Evolutionary conservation across 1,139 yeast species (phyloP), one percentile per base, ranked within the genome.

Genomic region (Taphrina wiesneri): DNA sequence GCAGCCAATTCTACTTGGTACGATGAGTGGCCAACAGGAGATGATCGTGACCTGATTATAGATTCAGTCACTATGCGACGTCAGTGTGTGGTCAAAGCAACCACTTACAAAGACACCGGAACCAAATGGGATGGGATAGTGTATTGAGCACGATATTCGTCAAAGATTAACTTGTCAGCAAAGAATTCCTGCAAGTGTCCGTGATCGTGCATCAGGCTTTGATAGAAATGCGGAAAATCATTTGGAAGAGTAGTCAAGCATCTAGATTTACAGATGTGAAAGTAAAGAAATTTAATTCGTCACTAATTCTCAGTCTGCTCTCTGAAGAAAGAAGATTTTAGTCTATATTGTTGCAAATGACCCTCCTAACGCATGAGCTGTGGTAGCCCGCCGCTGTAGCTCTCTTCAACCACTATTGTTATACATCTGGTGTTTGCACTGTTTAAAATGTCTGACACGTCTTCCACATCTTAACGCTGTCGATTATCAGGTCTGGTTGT

Each of bases 391-490:
- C 19, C 17, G n/a, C 43, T 39, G 43, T 15, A 15, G 43, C 43
- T 39, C 3, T 15, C 9, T 32, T 4, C 9, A 32, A 32, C 15
- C 36, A 11, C 36, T 32, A n/a, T n/a, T n/a, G n/a, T n/a, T n/a
- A n/a, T n/a, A n/a, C n/a, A n/a, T n/a, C n/a, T n/a, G n/a, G n/a
- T n/a, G n/a, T n/a, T n/a, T n/a, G n/a, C n/a, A n/a, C n/a, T n/a
- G 17, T 3, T n/a, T 9, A 52, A 23, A 2, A 52, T 17, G 56
- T 34, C 51, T 60, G 30, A 28, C 65, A 62, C 25, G 43, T 62
- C 46, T 53, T 53, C 54, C 49, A 53, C 65, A 62, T 62, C 65
- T 53, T 45, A 28, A 62, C 65, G 30, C 54, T 53, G 28, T 60
- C 64, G 17, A 60, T 32, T 11, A 60, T 51, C 28, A 60, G 21